Base-by-base conservation (phyloP, 257 asterid genomes). In the Eustoma russellianum region DNA sequence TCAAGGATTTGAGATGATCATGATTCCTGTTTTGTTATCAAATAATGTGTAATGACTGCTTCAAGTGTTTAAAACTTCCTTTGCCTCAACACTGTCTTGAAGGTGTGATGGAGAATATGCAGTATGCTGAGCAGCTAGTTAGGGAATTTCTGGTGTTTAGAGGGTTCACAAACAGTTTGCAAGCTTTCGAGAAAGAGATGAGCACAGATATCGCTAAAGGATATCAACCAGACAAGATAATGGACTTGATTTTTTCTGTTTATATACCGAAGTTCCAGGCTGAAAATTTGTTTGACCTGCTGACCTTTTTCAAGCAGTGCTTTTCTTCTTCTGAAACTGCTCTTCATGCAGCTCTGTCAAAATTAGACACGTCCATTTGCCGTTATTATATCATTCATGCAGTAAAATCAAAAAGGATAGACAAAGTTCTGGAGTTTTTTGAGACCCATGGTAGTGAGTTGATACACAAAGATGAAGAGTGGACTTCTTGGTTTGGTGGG, bases 401-500 rank as follows among this genome's bases (percentile, higher is more conserved):
- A 19, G 24, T 88, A 12, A 85, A 81, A 78, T 67, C 78, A 49
- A 81, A 74, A 47, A 79, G 82, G 72, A 87, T 68, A 50, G 98
- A 87, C 70, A 81, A 72, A 60, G 94, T 87, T 35, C 49, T 74
- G 53, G 97, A 91, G 65, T 76, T 91, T 60, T 91, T 87, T 55
- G 83, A 70, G 52, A 48, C 40, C 24, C 74, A 73, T 54, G 97
- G 97, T 17, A 66, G 65, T 56, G 91, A 77, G 52, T 79, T 91
- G 88, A 57, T 87, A 62, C 77, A 68, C 57, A 74, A 74, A 63
- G 91, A 85, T 63, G 82, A 70, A 35, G 79, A 70, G n/a, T 91
- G 95, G 97, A 77, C 63, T 35, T 80, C 87, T 17, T 91, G 98
- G 98, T 91, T 88, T 62, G 94, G 98, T 87, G 43, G 70, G 88